Percentiles rank a stretch among this genome's conserved stretches.
These are phyloP conservation scores for Tolypocladium sp. DNA, from an alignment of 2,329 filamentous ascomycete genomes.

Conservation along the genomic window DNA sequence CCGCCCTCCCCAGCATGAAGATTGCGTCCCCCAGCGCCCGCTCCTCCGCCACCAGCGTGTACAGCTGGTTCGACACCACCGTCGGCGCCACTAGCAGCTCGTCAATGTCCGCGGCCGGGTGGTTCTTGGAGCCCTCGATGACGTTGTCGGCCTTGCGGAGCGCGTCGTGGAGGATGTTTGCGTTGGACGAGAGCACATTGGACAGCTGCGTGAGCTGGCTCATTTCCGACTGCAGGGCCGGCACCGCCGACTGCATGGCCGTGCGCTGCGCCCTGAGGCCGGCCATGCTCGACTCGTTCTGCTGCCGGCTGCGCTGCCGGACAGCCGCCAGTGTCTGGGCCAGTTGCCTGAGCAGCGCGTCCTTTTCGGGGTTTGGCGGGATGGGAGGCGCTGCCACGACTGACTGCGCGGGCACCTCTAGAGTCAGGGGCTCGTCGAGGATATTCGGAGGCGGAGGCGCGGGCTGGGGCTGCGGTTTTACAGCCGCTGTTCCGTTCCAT, in stretches of 20 bases:
- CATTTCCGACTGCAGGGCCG: constrained; percentile 65
- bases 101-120: constrained; percentile 70
- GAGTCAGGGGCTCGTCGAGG: constrained; percentile 47
- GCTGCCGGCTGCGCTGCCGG: constrained; percentile 57
- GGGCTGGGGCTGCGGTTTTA: constrained; percentile 6
- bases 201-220: constrained; percentile 62
- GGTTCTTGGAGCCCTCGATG: constrained; percentile 61
- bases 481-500: neutral
- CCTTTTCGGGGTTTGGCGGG: constrained; percentile 92
- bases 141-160: constrained; percentile 71
- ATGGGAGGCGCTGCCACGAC: constrained; percentile 68
- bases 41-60: constrained; percentile 82
- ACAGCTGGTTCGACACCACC: constrained; percentile 86
- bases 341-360: constrained; percentile 71
- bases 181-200: constrained; percentile 64
- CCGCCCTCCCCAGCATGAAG: constrained; percentile 67
- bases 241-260: constrained; percentile 64
- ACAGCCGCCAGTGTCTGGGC: constrained; percentile 60
- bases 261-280: constrained; percentile 70
- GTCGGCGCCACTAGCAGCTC: constrained; percentile 90
- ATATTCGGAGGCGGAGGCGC: constrained; percentile 36
- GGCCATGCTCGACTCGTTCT: constrained; percentile 65
- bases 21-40: constrained; percentile 77
- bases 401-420: constrained; percentile 37
- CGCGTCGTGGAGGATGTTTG: constrained; percentile 66